Base-by-base conservation (phyloP, 1,139 yeast species). In the Sugiyamaella japonica region DNA sequence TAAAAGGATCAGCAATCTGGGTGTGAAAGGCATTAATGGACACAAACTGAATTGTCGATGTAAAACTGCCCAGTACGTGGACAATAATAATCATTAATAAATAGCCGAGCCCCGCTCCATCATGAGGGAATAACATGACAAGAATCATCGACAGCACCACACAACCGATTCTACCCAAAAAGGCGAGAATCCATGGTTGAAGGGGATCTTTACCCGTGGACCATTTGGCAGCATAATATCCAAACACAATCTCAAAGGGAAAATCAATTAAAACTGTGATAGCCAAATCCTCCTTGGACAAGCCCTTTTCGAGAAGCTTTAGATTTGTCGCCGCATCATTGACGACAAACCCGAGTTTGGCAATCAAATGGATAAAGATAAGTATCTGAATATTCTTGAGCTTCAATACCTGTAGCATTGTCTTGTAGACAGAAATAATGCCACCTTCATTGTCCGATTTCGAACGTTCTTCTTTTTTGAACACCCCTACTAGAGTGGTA, bases 141-240 rank as follows among this genome's bases (percentile, higher is more conserved):
- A 89, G 78, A 9, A 84, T 60, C 73, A 87, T 95, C 7, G 96
- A 96, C 48, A 89, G 65, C 0, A 76, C 63, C 0, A 97, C 97
- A 1, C 96, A 87, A 0, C 77, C 65, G 36, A 93, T 73, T 52
- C 98, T 76, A 2, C 98, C 98, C n/a, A 87, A 72, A 69, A 85
- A 93, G 0, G 95, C 99, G 68, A 81, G 78, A 63, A 91, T 70
- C 99, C 99, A 93, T 0, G 99, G 98, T 48, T 78, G 79, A 54
- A 93, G 76, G 0, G 97, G 80, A 20, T 79, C 73, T 47, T 77
- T 74, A 0, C 95, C 93, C 0, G 85, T 80, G 0, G 97, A 88
- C 97, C 97, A 90, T 64, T 90, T 83, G 3, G 97, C 99, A 1
- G 96, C 96, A 65, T 90, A 91, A 69, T 90, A 93, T 0, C 99